Base-by-base conservation (phyloP, 2,329 filamentous ascomycete species). In the Aspergillus costaricaensis region DNA sequence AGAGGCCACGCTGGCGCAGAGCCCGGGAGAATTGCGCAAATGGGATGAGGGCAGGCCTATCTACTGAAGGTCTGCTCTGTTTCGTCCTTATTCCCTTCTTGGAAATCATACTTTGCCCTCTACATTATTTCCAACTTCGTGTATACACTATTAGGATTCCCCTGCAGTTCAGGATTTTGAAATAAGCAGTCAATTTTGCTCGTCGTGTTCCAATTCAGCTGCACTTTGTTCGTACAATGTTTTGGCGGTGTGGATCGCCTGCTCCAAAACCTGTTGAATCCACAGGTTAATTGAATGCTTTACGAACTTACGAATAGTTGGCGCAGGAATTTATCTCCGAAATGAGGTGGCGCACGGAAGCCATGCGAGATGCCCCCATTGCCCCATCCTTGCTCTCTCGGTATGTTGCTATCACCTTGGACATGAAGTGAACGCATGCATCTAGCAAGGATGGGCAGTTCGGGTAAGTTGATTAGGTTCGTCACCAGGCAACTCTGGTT, bases 41-140 rank as follows among this genome's bases (percentile, higher is more conserved):
- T 79, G 77, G 77, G 74, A 79, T 57, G 77, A 79, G 59, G 75
- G 77, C 19, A 71, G 77, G 55, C 74, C 77, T 15, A 76, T 79
- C 52, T 79, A 79, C 62, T 79, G 59, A 74, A 25, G 15, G 23
- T 23, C 17, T 30, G 10, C 27, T 21, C 21, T 41, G 15, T 17
- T 9, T 9, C n/a, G 14, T 38, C 12, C 38, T 23, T 17, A 23
- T 49, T 30, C 21, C 19, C 19, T 36, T 49, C 43, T 49, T 36
- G 41, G 23, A 48, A 25, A 1, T 56, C 30, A 47, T 56, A 25
- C 23, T 56, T 32, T 30, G 23, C n/a, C 15, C 25, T 23, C 25
- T 55, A 55, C 38, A 30, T 57, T 57, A 25, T 57, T 25, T 57
- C 39, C 27, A 27, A 38, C 19, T 19, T 53, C 15, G 30, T 39